Base-by-base conservation (phyloP, 1,139 yeast species). In the Pichia sp. region DNA sequence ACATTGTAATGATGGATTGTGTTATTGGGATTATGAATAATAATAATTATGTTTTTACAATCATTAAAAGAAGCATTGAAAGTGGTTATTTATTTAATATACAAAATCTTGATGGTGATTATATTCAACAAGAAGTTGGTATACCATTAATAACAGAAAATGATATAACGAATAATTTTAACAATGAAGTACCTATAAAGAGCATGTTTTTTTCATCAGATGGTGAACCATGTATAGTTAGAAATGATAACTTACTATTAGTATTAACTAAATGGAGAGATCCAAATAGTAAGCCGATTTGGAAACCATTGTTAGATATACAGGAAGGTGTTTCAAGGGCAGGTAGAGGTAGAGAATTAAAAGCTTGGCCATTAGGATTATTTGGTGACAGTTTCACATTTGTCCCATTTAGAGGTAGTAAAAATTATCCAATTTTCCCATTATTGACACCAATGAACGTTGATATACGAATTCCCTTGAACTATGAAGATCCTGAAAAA, bases 311-410 rank as follows among this genome's bases (percentile, higher is more conserved):
- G n/a, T 67, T 90, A 47, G 86, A 87, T 59, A 73, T 87, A 26
- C 68, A 67, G 24, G 73, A 73, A 33, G 79, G 78, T 3, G 74
- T 82, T 28, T 73, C 77, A 9, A 76, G 73, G 41, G 53, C 59
- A 5, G 58, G 64, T 26, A 62, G 67, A 46, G 80, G 82, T 43
- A 63, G 69, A n/a, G 69, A 69, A 49, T 65, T 66, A 16, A 67
- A 68, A 40, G 82, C 86, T 53, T 89, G 97, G 97, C 97, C 97
- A 11, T 69, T 92, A 42, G 96, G 96, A 2, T 69, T 89, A 38
- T 72, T 74, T 49, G 76, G 73, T 43, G 84, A 83, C 52, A 78
- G 79, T 49, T 73, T 89, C 55, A 77, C 77, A 53, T 86, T 95
- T 64, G 74, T 87, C 48, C 72, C 87, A 25, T 73, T 87, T 51